Evolutionary conservation across 495 filamentous ascomycete genomes (phyloP).

Genomic region (Eremomyces bilateralis): DNA sequence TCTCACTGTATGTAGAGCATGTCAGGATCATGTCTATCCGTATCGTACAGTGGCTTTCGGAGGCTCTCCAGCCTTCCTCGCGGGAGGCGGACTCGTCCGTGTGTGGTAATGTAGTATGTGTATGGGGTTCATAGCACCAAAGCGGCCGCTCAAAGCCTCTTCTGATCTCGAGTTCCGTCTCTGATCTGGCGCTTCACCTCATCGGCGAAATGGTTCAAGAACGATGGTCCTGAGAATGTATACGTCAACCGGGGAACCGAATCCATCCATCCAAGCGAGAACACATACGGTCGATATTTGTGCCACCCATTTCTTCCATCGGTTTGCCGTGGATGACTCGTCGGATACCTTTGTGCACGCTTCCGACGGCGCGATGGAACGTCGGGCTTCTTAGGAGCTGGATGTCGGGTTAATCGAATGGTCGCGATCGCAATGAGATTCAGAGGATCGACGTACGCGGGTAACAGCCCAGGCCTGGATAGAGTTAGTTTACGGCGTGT

Average conservation of each 20-base stretch:
- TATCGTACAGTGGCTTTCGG: too few species aligned
- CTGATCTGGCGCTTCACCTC: constrained; percentile 12
- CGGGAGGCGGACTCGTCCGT: too few species aligned
- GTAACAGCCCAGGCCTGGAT: constrained; percentile 4
- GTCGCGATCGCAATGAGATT: not conserved
- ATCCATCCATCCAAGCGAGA: not conserved
- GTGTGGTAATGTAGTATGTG: too few species aligned
- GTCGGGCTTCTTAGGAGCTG: constrained; percentile 13
- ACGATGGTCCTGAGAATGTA: constrained; percentile 1
- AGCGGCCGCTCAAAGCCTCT: too few species aligned
- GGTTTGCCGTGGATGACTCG: constrained; percentile 13
- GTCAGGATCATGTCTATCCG: too few species aligned
- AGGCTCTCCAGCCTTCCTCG: too few species aligned
- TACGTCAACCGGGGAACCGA: not conserved
- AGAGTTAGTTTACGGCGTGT: not conserved
- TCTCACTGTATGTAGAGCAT: too few species aligned
- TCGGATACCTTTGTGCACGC: constrained; percentile 10
- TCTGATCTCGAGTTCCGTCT: too few species aligned
- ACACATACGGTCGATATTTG: constrained; percentile 12
- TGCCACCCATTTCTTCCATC: constrained; percentile 18
- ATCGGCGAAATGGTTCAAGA: constrained; percentile 15
- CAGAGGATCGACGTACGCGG: constrained; percentile 1
- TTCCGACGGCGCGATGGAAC: constrained; percentile 16
- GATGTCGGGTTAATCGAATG: not conserved
- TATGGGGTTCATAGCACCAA: too few species aligned